phyloP scores from a whole-genome alignment of 2,329 filamentous ascomycete species.

The Aulographum hederae region DNA sequence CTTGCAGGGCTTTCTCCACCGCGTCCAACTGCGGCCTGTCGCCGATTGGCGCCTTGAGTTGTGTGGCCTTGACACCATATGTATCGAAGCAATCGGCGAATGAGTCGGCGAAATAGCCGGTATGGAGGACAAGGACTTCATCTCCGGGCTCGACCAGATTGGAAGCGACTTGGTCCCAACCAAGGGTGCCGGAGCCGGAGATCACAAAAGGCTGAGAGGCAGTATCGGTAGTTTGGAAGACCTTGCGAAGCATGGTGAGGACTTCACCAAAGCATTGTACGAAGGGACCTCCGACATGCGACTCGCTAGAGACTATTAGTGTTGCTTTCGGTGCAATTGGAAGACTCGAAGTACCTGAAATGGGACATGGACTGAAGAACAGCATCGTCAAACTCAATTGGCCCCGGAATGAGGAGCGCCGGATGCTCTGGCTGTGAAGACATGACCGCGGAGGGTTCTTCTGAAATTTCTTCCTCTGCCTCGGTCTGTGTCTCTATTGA shows the following conservation, averaged over 20 bases:
- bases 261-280: constrained; percentile 84
- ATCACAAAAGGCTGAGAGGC: constrained; percentile 80
- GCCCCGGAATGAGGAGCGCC: constrained; percentile 85
- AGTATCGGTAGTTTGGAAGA: constrained; percentile 79
- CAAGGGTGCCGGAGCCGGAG: constrained; percentile 84
- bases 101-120: constrained; percentile 90
- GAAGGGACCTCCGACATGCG: constrained; percentile 78
- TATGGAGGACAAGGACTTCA: constrained; percentile 80
- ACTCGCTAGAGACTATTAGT: constrained; percentile 44
- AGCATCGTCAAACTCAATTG: constrained; percentile 96
- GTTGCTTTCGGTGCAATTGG: background rate
- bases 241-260: constrained; percentile 69
- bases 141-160: constrained; percentile 84
- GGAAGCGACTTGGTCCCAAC: constrained; percentile 91
- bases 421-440: constrained; percentile 41
- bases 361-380: constrained; percentile 91
- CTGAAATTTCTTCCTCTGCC: constrained; percentile 5
- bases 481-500: background rate
- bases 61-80: constrained; percentile 79
- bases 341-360: constrained; percentile 46
- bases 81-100: constrained; percentile 84
- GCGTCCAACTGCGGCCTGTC: constrained; percentile 71
- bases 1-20: constrained; percentile 71
- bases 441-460: constrained; percentile 24
- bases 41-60: constrained; percentile 78